Evolutionary conservation across 2,329 filamentous ascomycete species (phyloP), one percentile per base, ranked within the genome.

Genomic region (Penicillium sp.): DNA sequence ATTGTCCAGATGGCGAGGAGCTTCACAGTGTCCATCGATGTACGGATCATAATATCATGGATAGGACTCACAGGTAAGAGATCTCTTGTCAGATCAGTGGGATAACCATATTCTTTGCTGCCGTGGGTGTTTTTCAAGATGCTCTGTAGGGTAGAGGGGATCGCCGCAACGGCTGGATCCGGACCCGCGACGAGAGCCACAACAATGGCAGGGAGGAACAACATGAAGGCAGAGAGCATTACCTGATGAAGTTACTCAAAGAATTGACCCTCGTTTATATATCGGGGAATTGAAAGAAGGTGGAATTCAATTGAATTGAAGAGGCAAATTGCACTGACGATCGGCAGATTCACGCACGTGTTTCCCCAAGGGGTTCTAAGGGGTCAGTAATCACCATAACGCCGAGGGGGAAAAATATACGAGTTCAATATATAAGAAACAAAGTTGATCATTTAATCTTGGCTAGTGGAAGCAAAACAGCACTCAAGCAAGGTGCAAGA

Each of bases 81-180:
- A 1, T 74, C 78, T 52, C 79, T 72, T 1, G 80, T 83, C 19
- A 83, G 69, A 58, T 80, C 77, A 0, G 80, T 83, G 0, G 80
- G 80, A 64, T 83, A 83, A 17, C 64, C 72, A 64, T 82, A 82
- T 19, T 76, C 68, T 9, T 72, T 66, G 41, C 72, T 74, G 21
- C 70, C 64, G 57, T 79, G 72, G 6, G 77, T 79, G 56, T 80
- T 75, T 48, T 72, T 69, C 45, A 83, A 63, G 45, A 83, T 77
- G 51, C 75, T 75, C 58, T 82, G 77, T 40, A 83, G 66, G 35
- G 72, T 68, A 15, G 70, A 65, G 12, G 74, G 72, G 22, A 76
- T 53, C 7, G 49, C 52, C 33, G 53, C 64, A 15, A 53, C 43
- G 26, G 56, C 64, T n/a, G 55, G 53, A 17, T 48, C 46, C 49